Base-by-base conservation (phyloP, 202 grass and related monocot species). In the Panicum virgatum region DNA sequence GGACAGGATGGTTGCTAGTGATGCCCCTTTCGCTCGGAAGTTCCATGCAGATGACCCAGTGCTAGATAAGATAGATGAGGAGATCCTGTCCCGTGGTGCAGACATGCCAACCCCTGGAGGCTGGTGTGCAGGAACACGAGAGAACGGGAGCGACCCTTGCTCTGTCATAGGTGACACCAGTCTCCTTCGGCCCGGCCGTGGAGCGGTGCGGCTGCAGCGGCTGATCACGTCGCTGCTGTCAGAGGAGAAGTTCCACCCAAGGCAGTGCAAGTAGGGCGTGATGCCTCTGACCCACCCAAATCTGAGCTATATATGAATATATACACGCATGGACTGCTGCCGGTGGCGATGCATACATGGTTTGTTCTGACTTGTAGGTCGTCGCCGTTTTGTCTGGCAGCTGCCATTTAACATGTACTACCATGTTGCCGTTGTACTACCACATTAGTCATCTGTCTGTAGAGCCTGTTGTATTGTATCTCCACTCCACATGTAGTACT, bases 1-100 rank as follows among this genome's bases (percentile, higher is more conserved):
- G 68, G 84, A 90, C 50, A 70, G 92, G 12, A 93, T 97, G 91
- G 66, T 97, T 12, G 84, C 77, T 44, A 91, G 89, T 5, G 84
- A 91, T 13, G 91, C 94, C 2, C 94, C 94, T 0, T 97, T 97
- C n/a, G 94, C 89, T 20, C 84, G 94, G 25, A 97, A 97, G 67
- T 97, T 97, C 72, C 89, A 69, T 0, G 86, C 76, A 26, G 84
- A 94, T 0, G 89, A 97, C 46, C 88, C 84, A 0, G 89, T 97
- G 69, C 76, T 97, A 7, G 89, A 94, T 42, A 84, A 39, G 72
- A 91, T 97, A 77, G 94, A 97, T 6, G 46, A 30, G 3, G 89
- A 91, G 73, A 86, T 97, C 50, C 63, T 97, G 53, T 76, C 4
- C 36, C 91, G 94, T 2, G 42, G 79, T 9, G 84, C 43, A 0